phyloP scores from a whole-genome alignment of 2,329 filamentous ascomycete genomes.

The Pseudogymnoascus sp. region DNA sequence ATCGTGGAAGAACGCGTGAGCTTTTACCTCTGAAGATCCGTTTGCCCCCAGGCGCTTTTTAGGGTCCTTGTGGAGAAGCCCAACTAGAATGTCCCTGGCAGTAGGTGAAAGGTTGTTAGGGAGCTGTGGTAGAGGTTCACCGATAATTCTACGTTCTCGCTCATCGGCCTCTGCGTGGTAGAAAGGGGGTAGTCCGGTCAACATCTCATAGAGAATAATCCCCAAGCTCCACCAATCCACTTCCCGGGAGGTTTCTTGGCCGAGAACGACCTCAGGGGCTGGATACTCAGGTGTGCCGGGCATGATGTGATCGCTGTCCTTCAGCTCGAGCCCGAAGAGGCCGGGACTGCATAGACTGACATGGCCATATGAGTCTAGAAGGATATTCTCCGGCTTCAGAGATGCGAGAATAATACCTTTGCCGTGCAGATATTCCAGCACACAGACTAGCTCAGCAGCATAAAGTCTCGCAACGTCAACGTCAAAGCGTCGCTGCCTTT shows the following conservation, averaged over 20 bases:
- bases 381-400: constrained; percentile 80
- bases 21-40: constrained; percentile 91
- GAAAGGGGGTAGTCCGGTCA: constrained; percentile 89
- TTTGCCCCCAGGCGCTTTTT: constrained; percentile 80
- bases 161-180: constrained; percentile 98
- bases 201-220: constrained; percentile 91
- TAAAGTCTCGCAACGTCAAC: constrained; percentile 93
- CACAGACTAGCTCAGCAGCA: constrained; percentile 85
- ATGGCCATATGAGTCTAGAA: constrained; percentile 90
- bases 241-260: constrained; percentile 89
- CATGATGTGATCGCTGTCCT: constrained; percentile 92
- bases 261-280: constrained; percentile 81
- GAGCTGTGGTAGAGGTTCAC: constrained; percentile 87
- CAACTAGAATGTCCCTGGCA: constrained; percentile 79
- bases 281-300: constrained; percentile 93
- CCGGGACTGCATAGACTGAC: constrained; percentile 97
- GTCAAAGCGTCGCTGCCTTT: constrained; percentile 90
- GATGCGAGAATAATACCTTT: constrained; percentile 98
- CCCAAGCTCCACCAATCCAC: constrained; percentile 91
- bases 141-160: constrained; percentile 96
- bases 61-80: constrained; percentile 82
- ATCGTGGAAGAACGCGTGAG: constrained; percentile 92
- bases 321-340: constrained; percentile 94
- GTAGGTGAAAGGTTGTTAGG: constrained; percentile 81
- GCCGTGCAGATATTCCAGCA: constrained; percentile 84